Evolutionary conservation across 495 filamentous ascomycete species (phyloP).

Genomic region (Penicillium herquei): DNA sequence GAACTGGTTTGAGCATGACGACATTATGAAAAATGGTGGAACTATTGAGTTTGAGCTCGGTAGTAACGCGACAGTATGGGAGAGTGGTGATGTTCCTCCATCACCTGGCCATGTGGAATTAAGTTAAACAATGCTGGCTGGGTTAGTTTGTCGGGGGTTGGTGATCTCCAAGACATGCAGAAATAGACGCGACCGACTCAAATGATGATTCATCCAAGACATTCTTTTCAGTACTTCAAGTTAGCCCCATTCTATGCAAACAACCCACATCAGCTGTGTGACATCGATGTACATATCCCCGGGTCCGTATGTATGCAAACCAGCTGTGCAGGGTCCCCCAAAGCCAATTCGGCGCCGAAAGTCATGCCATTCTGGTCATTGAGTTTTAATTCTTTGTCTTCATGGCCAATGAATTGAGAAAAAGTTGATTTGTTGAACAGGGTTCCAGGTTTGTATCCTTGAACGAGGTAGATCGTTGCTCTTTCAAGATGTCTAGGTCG

Average conservation of each 20-base stretch:
- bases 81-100: constrained; percentile 58
- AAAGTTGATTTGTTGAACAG: not conserved
- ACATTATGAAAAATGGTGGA: constrained; percentile 63
- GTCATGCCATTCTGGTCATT: not conserved
- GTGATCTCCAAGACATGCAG: no score
- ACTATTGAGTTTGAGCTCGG: constrained; percentile 63
- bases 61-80: constrained; percentile 50
- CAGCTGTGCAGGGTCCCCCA: no score
- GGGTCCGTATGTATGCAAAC: no score
- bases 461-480: constrained; percentile 17
- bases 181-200: no score
- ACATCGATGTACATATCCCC: not conserved
- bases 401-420: not conserved
- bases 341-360: no score
- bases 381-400: not conserved
- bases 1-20: constrained; percentile 62
- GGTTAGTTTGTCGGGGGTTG: no score
- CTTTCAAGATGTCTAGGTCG: constrained; percentile 15
- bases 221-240: no score
- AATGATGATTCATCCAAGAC: no score
- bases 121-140: not conserved
- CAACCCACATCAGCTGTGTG: not conserved
- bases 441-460: constrained; percentile 9
- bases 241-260: not conserved
- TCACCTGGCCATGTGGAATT: constrained; percentile 31